phyloP scores from a whole-genome alignment of 1,139 yeast genomes.

The Kazachstania sp. region DNA sequence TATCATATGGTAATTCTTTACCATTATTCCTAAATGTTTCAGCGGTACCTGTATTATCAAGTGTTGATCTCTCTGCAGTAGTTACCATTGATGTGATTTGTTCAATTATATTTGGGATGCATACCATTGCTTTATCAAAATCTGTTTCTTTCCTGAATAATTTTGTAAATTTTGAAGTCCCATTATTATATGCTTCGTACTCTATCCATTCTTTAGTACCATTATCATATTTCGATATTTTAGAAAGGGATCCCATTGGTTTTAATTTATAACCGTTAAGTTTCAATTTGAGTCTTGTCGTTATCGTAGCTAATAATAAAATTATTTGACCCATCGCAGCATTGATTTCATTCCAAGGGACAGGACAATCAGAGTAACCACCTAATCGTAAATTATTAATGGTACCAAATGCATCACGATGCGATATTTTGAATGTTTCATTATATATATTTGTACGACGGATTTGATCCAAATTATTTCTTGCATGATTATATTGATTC shows the following conservation, averaged over 20 bases:
- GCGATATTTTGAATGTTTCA: constrained; percentile 73
- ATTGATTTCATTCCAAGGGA: constrained; percentile 88
- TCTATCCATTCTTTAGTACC: constrained; percentile 30
- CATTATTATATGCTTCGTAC: constrained; percentile 29
- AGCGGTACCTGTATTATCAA: background rate
- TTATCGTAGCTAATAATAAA: constrained; percentile 56
- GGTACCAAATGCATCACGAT: constrained; percentile 76
- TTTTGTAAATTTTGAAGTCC: constrained; percentile 32
- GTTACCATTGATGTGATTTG: constrained; percentile 15
- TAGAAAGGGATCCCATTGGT: constrained; percentile 82
- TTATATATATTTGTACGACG: constrained; percentile 72
- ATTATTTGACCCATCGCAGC: constrained; percentile 88
- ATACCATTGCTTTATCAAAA: constrained; percentile 28
- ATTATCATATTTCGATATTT: constrained; percentile 51
- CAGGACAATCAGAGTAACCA: constrained; percentile 42
- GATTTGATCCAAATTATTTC: constrained; percentile 58
- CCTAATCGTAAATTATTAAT: constrained; percentile 83
- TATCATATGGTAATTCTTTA: constrained; percentile 59
- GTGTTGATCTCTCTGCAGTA: background rate
- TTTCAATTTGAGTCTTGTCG: constrained; percentile 47
- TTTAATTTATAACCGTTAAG: constrained; percentile 55
- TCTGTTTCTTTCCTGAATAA: constrained; percentile 27
- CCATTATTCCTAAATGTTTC: constrained; percentile 19
- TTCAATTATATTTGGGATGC: constrained; percentile 19
- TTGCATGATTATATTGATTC: constrained; percentile 51